Evolutionary conservation across 208 protist species (phyloP).

Genomic region (Leishmania gerbilli): DNA sequence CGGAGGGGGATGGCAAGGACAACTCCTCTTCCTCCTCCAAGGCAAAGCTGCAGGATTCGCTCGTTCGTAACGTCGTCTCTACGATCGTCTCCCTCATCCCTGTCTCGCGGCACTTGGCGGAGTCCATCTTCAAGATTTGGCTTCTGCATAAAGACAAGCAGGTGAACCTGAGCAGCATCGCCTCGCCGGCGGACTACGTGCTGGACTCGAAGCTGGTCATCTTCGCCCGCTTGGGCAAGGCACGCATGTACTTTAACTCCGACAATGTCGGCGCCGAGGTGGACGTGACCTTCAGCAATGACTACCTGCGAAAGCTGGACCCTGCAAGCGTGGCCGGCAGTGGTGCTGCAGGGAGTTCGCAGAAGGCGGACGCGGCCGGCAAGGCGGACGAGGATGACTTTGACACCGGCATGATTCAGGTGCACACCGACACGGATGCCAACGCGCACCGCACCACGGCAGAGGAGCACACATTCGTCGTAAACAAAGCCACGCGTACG

Average conservation of each 20-base stretch:
- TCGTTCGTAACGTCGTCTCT: conserved; percentile 27
- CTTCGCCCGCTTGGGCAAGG: conserved; percentile 52
- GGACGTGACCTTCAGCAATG: conserved; percentile 38
- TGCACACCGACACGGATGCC: conserved; percentile 26
- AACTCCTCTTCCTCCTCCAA: conserved; percentile 1
- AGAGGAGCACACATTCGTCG: conserved; percentile 28
- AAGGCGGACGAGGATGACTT: conserved; percentile 20
- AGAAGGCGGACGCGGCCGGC: not conserved
- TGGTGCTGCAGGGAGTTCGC: not conserved
- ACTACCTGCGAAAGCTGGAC: conserved; percentile 30
- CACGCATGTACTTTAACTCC: conserved; percentile 31
- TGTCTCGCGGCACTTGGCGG: conserved; percentile 52
- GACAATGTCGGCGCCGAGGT: conserved; percentile 31
- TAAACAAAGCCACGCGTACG: conserved; percentile 29
- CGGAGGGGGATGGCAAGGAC: not conserved
- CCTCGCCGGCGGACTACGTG: conserved; percentile 63
- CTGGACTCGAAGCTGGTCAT: conserved; percentile 54
- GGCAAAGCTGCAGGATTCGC: conserved; percentile 27
- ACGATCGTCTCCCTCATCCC: conserved; percentile 49
- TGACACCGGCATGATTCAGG: conserved; percentile 29
- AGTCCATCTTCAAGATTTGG: conserved; percentile 72
- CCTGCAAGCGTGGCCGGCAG: not conserved
- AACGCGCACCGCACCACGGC: conserved; percentile 12
- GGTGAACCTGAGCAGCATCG: conserved; percentile 63
- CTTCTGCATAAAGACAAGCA: conserved; percentile 50